Base-by-base conservation (phyloP, 2,329 filamentous ascomycete genomes). In the Fusarium hostae region DNA sequence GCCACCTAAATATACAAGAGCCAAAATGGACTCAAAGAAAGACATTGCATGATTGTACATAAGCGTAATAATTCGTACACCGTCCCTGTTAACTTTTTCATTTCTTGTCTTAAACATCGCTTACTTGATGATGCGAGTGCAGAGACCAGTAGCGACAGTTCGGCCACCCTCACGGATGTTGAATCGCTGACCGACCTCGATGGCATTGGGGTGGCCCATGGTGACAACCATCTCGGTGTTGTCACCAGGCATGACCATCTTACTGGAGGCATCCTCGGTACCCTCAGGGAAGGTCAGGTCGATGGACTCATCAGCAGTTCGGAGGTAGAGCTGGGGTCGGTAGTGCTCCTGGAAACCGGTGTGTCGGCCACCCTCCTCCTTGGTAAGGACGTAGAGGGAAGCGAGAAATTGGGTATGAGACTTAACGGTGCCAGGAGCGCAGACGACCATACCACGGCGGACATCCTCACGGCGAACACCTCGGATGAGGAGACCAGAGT, bases 351-450 rank as follows among this genome's bases (percentile, higher is more conserved):
- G 89, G 89, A 99, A 99, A 58, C 95, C 95, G 72, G 93, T 97
- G 88, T 97, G 95, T 78, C 96, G 94, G 79, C 96, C 96, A 86
- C 96, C 96, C 84, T 99, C 96, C 81, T 98, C 96, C 90, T 98
- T 98, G 82, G 90, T 95, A 78, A 99, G 88, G 74, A 98, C 94
- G 85, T 99, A 99, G 86, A 99, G 92, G 74, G 96, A 98, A 78
- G 93, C 89, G 79, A 99, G 86, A 89, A 98, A 98, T 86, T 97
- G 92, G 81, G 88, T 91, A 88, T 97, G 92, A 45, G 95, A 90
- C 86, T 94, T 97, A 83, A 93, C 90, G 78, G 88, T 89, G 78
- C 94, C 94, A 51, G 96, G 96, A 78, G 91, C 90, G 77, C 91
- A 90, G 79, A 98, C 87, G 77, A 98, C 94, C 96, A 99, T 98